These are phyloP conservation scores for Aspergillus carbonarius DNA, from an alignment of 2,329 filamentous ascomycete genomes.

Conservation along the genomic window DNA sequence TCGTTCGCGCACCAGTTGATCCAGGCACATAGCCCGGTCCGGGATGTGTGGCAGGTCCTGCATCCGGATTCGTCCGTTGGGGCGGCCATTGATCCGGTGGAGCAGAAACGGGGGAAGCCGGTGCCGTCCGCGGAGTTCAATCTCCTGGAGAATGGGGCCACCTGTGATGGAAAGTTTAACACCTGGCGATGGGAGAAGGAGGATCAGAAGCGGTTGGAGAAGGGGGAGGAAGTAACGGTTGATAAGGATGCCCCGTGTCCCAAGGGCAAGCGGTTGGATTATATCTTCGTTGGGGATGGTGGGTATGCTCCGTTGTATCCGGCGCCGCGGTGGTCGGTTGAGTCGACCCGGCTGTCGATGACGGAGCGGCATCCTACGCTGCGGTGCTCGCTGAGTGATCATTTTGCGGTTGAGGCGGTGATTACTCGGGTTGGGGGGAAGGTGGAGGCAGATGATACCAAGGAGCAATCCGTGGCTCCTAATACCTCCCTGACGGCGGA, in stretches of 20 bases:
- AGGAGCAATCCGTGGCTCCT: slow-evolving; percentile 19
- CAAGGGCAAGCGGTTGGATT: slow-evolving; percentile 84
- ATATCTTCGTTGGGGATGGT: slow-evolving; percentile 76
- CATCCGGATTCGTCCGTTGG: slow-evolving; percentile 84
- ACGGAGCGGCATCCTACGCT: slow-evolving; percentile 76
- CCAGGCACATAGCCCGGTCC: slow-evolving; percentile 71
- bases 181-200: slow-evolving; percentile 87
- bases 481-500: slow-evolving; percentile 43
- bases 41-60: slow-evolving; percentile 79
- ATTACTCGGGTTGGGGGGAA: slow-evolving; percentile 48
- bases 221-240: slow-evolving; percentile 63
- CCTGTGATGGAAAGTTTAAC: slow-evolving; percentile 82
- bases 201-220: slow-evolving; percentile 66
- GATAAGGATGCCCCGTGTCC: slow-evolving; percentile 67
- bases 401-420: slow-evolving; percentile 86
- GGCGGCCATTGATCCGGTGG: slow-evolving; percentile 64
- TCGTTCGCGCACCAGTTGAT: slow-evolving; percentile 83
- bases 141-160: slow-evolving; percentile 75
- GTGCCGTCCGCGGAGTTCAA: slow-evolving; percentile 78
- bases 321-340: slow-evolving; percentile 64
- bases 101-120: slow-evolving; percentile 63
- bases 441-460: slow-evolving; percentile 1
- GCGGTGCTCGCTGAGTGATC: slow-evolving; percentile 85
- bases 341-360: slow-evolving; percentile 72
- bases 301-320: slow-evolving; percentile 33